Conservation (phyloP, 768 basidiomycete species). For the Gyrodon lividus region DNA sequence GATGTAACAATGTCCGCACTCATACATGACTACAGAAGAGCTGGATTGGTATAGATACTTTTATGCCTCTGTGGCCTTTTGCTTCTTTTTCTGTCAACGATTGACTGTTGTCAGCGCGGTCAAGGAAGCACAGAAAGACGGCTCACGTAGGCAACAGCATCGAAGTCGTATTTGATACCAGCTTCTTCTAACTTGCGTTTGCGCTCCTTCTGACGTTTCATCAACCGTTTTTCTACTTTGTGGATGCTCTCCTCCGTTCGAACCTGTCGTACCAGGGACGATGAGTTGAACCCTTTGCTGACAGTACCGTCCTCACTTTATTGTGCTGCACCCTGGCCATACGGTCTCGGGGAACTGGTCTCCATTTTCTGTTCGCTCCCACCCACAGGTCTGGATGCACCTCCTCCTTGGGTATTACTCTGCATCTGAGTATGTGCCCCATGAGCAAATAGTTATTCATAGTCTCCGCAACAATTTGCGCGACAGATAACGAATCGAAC, state of each 20-base stretch:
- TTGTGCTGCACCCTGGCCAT: constrained; percentile 75
- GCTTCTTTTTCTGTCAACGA: constrained; percentile 35
- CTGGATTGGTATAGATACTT: background rate
- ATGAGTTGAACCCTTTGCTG: constrained; percentile 5
- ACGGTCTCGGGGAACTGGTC: constrained; percentile 68
- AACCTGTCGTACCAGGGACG: constrained; percentile 39
- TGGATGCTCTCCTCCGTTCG: constrained; percentile 71
- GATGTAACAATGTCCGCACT: background rate
- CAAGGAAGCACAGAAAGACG: background rate
- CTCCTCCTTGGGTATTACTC: constrained; percentile 83
- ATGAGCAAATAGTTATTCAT: constrained; percentile 98
- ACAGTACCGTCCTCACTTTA: constrained; percentile 50
- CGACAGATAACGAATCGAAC: constrained; percentile 85
- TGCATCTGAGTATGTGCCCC: constrained; percentile 92
- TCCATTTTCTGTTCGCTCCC: constrained; percentile 94
- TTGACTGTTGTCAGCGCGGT: background rate
- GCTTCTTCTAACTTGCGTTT: constrained; percentile 75
- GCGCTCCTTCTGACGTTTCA: constrained; percentile 74
- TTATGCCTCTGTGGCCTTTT: constrained; percentile 23
- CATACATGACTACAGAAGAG: background rate
- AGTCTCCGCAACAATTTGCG: constrained; percentile 94
- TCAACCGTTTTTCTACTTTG: constrained; percentile 62
- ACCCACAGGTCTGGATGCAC: constrained; percentile 95
- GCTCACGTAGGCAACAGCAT: constrained; percentile 80
- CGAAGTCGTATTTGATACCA: constrained; percentile 88